Percentiles rank a stretch among this genome's conserved stretches.
These are phyloP conservation scores for Scutellaria galericulata DNA, from an alignment of 257 asterid genomes.

Conservation along the genomic window DNA sequence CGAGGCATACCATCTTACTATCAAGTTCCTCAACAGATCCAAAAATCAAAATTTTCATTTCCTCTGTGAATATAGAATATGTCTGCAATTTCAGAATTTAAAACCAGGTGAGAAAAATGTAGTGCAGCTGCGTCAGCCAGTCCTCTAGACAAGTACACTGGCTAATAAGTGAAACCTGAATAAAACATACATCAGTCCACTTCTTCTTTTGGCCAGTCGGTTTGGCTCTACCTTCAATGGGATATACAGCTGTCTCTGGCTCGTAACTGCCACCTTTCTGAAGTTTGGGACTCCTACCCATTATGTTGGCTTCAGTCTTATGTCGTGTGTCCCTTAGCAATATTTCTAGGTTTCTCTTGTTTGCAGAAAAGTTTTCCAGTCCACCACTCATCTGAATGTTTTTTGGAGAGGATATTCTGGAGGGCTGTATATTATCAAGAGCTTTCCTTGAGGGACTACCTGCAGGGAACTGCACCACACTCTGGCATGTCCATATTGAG, in stretches of 20 bases:
- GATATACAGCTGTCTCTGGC: conserved; percentile 36
- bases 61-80: conserved; percentile 58
- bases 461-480: conserved; percentile 47
- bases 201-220: conserved; percentile 43
- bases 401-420: conserved; percentile 44
- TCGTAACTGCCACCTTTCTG: conserved; percentile 53
- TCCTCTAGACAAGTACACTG: conserved; percentile 18
- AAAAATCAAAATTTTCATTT: conserved; percentile 51
- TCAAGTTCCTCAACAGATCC: conserved; percentile 47
- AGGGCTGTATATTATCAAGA: conserved; percentile 34
- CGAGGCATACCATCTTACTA: conserved; percentile 49
- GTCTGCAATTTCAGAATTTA: conserved; percentile 62
- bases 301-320: conserved; percentile 37
- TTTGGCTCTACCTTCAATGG: conserved; percentile 43
- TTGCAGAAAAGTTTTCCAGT: conserved; percentile 41
- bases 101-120: conserved; percentile 33
- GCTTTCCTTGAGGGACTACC: conserved; percentile 50
- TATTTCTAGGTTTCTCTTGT: conserved; percentile 58
- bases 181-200: conserved; percentile 69
- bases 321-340: conserved; percentile 49
- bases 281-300: conserved; percentile 63
- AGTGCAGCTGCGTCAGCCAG: conserved; percentile 20
- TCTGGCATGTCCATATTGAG: conserved; percentile 47
- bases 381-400: conserved; percentile 45
- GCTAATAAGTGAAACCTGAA: conserved; percentile 34